A percentile compares a stretch with the other conserved stretches of the same genome.
Conservation (phyloP, 2,329 filamentous ascomycete genomes). For the Xylariaceae sp. region DNA sequence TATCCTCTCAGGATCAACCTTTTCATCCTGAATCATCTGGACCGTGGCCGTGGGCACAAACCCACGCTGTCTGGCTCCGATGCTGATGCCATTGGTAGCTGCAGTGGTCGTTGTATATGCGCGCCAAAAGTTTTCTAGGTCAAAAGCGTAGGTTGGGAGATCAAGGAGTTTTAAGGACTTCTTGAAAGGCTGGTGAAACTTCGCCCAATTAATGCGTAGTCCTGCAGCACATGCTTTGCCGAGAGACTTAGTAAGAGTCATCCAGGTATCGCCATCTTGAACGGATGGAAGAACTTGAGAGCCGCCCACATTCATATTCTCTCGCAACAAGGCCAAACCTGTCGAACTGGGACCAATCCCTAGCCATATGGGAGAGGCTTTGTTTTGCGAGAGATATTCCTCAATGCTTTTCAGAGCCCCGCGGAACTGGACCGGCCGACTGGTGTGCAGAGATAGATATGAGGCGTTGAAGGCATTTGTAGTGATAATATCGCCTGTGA, state of each 20-base stretch:
- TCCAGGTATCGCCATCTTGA: slow-evolving; percentile 1
- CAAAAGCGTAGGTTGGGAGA: slow-evolving; percentile 19
- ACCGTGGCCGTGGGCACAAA: slow-evolving; percentile 15
- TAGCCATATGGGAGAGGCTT: slow-evolving; percentile 10
- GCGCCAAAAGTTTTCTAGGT: slow-evolving; percentile 13
- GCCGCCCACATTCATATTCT: slow-evolving; percentile 2
- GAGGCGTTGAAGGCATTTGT: slow-evolving; percentile 16
- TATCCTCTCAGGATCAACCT: slow-evolving; percentile 1
- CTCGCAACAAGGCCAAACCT: slow-evolving; percentile 5
- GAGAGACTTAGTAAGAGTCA: slow-evolving; percentile 7
- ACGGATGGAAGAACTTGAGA: slow-evolving; percentile 10
- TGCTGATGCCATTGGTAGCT: slow-evolving; percentile 1
- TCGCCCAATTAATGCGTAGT: slow-evolving; percentile 10
- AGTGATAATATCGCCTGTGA: slow-evolving; percentile 22
- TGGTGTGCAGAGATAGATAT: slow-evolving; percentile 19
- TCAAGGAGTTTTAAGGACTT: slow-evolving; percentile 9
- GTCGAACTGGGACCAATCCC: slow-evolving; percentile 13
- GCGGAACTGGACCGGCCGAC: slow-evolving; percentile 17
- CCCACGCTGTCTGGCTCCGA: not conserved
- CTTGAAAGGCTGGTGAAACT: slow-evolving; percentile 10
- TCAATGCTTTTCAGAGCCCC: slow-evolving; percentile 12
- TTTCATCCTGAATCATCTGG: slow-evolving; percentile 9
- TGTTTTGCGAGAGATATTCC: not conserved
- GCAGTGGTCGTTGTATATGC: slow-evolving; percentile 13
- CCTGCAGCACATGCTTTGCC: slow-evolving; percentile 12